A percentile compares a stretch with the other conserved stretches of the same genome.
Conservation (phyloP, 2,329 filamentous ascomycete species). For the Colletotrichum endophyticum region DNA sequence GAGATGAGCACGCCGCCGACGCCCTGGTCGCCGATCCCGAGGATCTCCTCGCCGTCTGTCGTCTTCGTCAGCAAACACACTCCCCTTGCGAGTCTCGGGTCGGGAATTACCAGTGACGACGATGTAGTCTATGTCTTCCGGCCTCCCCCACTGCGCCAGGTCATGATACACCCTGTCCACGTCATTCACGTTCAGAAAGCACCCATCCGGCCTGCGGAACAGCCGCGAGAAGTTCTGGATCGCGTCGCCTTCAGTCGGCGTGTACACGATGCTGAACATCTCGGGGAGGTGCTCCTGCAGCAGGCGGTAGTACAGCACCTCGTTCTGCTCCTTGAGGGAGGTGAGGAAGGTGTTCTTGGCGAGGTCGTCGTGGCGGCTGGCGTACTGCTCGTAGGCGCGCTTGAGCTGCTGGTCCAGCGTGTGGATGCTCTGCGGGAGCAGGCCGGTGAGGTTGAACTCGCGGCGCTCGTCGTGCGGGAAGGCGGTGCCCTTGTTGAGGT, state of each 20-base stretch:
- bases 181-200: constrained; percentile 78
- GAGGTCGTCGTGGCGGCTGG: constrained; percentile 63
- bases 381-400: constrained; percentile 83
- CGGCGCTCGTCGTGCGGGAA: constrained; percentile 73
- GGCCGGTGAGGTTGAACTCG: constrained; percentile 72
- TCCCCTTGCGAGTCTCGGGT: fast-evolving
- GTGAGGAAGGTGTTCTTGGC: constrained; percentile 90
- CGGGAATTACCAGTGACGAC: constrained; percentile 73
- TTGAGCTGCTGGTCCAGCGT: constrained; percentile 77
- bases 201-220: constrained; percentile 80
- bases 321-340: constrained; percentile 84
- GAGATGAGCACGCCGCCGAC: constrained; percentile 86
- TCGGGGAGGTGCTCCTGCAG: constrained; percentile 80
- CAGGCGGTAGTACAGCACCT: constrained; percentile 80
- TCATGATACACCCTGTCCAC: constrained; percentile 68
- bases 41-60: constrained; percentile 69
- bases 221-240: constrained; percentile 83
- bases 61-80: background rate
- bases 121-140: constrained; percentile 85
- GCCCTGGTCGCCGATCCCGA: constrained; percentile 90
- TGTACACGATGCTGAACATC: constrained; percentile 92
- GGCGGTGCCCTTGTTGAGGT: constrained; percentile 81
- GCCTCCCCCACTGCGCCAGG: constrained; percentile 69
- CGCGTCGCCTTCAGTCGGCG: constrained; percentile 87
- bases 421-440: constrained; percentile 76